Evolutionary conservation across 2,329 filamentous ascomycete genomes (phyloP), one percentile per base, ranked within the genome.

Genomic region (Fusarium nisikadoi): DNA sequence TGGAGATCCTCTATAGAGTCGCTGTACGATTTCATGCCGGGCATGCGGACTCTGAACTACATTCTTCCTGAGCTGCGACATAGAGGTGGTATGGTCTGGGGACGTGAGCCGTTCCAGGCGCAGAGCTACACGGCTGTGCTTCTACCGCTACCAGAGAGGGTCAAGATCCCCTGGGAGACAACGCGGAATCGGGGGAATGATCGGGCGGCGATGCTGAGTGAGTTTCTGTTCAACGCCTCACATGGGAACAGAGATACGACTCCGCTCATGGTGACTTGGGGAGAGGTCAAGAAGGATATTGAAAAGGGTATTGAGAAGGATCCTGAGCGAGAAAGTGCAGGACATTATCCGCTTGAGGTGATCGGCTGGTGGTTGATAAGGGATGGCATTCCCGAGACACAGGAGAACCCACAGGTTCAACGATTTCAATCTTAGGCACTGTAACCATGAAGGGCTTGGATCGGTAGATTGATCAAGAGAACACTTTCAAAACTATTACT

Each of bases 91-190:
- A 56, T 75, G 31, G 75, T 72, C 14, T 77, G 70, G 67, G 77
- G 76, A 1, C 69, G 78, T 8, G 78, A 81, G 35, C 78, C 78
- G 4, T 77, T 70, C n/a, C 69, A 71, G 4, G 71, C 73, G 2
- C 55, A 66, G 14, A 31, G 58, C 12, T 73, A 75, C 20, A 46
- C 56, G 2, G 70, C 74, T 16, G 39, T 74, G 9, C 62, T 79
- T 17, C 41, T 59, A 7, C 49, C 56, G 5, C 65, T 81, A 7
- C 76, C 78, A 3, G 60, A 58, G 17, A 23, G 42, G 1, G 69
- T 71, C 9, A 53, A 53, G 23, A 73, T 81, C 16, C 78, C 78
- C 1, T 80, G 76, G 76, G 74, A 73, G 19, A 74, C 62, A 5
- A 50, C 42, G 6, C 56, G 67, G 13, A 70, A 68, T 6, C 33